phyloP scores from a whole-genome alignment of 2,329 filamentous ascomycete species.

The Talaromyces sp. region DNA sequence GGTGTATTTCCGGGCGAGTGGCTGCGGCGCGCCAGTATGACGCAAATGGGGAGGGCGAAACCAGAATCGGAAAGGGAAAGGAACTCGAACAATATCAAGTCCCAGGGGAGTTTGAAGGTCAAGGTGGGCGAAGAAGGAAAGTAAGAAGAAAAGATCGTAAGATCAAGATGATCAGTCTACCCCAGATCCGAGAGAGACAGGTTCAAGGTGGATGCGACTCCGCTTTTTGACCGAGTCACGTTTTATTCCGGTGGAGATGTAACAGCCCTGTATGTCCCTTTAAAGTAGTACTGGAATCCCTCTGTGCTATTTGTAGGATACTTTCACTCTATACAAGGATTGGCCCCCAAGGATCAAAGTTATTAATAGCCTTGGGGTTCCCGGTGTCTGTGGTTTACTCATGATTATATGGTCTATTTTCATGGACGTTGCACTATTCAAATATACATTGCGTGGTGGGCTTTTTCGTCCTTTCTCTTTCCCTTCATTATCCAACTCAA shows the following conservation, averaged over 20 bases:
- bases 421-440: not conserved
- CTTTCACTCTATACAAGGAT: not conserved
- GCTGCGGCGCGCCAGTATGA: conserved; percentile 40
- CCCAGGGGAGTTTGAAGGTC: not conserved
- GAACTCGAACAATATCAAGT: not conserved
- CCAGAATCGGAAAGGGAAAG: not conserved
- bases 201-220: conserved; percentile 14
- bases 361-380: no score
- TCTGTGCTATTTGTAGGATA: no score
- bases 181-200: conserved; percentile 10
- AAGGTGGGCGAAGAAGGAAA: not conserved
- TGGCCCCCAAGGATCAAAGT: no score
- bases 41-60: conserved; percentile 34
- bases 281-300: no score
- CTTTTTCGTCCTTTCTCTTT: not conserved
- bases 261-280: conserved; percentile 8
- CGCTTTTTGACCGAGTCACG: conserved; percentile 10
- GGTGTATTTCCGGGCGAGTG: conserved; percentile 28
- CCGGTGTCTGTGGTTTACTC: no score
- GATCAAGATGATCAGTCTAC: not conserved
- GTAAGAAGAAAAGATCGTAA: not conserved
- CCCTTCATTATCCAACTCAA: not conserved
- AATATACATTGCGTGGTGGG: not conserved
- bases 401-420: no score
- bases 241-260: not conserved